Conservation (phyloP, 108 stramenopile species). For the Chaetoceros tenuissimus region DNA sequence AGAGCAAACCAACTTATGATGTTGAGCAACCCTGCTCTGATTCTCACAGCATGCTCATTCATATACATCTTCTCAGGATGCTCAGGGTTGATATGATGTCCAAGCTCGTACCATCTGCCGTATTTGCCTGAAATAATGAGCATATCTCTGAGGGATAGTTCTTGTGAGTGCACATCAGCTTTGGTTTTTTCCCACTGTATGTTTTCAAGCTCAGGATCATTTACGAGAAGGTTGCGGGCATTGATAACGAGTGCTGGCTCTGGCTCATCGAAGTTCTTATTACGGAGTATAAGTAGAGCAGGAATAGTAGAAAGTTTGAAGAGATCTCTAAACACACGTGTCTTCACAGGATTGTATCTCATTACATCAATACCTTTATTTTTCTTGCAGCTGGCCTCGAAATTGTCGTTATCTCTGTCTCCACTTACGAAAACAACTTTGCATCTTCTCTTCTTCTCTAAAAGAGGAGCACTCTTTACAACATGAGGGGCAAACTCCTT, state of each 20-base stretch:
- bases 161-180: neutral
- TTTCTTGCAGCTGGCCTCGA: conserved; percentile 15
- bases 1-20: conserved; percentile 44
- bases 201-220: conserved; percentile 20
- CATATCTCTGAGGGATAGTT: conserved; percentile 7
- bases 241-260: conserved; percentile 17
- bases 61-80: conserved; percentile 40
- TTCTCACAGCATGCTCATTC: conserved; percentile 53
- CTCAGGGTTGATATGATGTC: conserved; percentile 21
- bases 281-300: conserved; percentile 29
- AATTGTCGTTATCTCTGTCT: conserved; percentile 31
- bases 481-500: conserved; percentile 30
- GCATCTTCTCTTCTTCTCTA: conserved; percentile 11
- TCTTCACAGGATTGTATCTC: conserved; percentile 25
- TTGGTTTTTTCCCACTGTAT: conserved; percentile 22
- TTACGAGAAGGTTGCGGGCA: conserved; percentile 22
- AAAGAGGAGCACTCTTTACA: conserved; percentile 1
- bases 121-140: conserved; percentile 33
- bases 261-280: conserved; percentile 15
- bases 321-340: conserved; percentile 28
- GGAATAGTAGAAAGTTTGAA: conserved; percentile 37
- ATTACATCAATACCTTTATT: conserved; percentile 36
- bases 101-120: conserved; percentile 44
- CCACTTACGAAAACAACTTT: conserved; percentile 42
- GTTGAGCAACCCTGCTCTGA: conserved; percentile 39